Evolutionary conservation across 495 filamentous ascomycete genomes (phyloP), one percentile per base, ranked within the genome.

Genomic region (Melanomma pulvis-pyrius): DNA sequence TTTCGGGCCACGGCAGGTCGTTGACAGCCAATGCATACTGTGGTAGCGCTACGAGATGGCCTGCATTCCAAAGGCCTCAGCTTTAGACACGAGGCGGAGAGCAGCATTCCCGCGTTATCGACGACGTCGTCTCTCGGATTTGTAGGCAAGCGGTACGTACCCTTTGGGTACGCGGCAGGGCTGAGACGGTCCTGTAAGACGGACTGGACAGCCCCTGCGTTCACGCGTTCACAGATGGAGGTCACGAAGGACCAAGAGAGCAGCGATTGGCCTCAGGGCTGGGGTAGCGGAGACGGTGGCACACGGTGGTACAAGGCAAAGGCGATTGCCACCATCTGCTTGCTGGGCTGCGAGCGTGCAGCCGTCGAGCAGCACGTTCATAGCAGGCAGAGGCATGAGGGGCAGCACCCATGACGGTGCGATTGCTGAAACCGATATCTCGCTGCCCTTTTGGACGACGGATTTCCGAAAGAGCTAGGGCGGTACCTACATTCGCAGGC

Each of bases 181-280:
- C 68, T 71, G 68, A 71, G 54, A 68, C 65, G 22, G 52, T n/a
- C n/a, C n/a, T n/a, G n/a, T 63, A 59, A 63, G 62, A 51, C 62
- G 62, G 57, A 52, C 48, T 22, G 47, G 57, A 52, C 48, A 15
- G 47, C 57, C 68, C 68, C 50, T 67, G 57, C 57, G 25, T 44
- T 44, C 39, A 44, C 39, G 39, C 9, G 49, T 66, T 52, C 62
- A 70, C 15, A 46, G 34, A 51, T 26, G 52, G 64, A 69, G 56
- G 67, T 49, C 67, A 61, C 55, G 55, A 39, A 30, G 67, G 53
- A 11, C 25, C 25, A 28, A 34, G 28, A 21, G 19, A 30, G 29
- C 19, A 22, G 26, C 44, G 34, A 67, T 62, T 51, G 51, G 62
- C 67, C 61, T 51, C 61, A 65, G 44, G 39, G 29, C 52, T 56